phyloP scores from a whole-genome alignment of 139 green algal species.

The Desmodesmus armatus region DNA sequence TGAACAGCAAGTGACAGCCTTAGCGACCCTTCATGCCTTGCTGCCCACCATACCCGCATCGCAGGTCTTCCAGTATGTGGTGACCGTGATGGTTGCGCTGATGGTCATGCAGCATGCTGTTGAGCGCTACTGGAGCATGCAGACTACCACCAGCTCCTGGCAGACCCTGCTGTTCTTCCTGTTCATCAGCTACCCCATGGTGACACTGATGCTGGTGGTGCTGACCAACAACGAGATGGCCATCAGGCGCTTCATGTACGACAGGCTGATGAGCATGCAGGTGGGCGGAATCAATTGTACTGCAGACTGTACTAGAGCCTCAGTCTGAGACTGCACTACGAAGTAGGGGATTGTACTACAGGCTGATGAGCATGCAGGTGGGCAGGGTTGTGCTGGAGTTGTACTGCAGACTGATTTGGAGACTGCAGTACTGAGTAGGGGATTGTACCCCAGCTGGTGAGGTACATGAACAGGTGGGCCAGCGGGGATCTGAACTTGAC shows the following conservation, averaged over 20 bases:
- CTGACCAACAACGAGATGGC: slow-evolving; percentile 32
- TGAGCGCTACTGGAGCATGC: slow-evolving; percentile 14
- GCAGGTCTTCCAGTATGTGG: slow-evolving; percentile 37
- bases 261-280: slow-evolving; percentile 33
- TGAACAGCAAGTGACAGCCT: background rate
- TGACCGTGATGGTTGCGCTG: slow-evolving; percentile 38
- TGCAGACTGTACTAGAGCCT: too few species aligned
- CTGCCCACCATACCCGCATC: background rate
- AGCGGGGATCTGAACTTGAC: too few species aligned
- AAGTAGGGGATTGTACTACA: too few species aligned
- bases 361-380: slow-evolving; percentile 31
- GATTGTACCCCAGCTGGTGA: slow-evolving; percentile 38
- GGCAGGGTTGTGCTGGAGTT: too few species aligned
- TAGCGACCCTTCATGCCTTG: too few species aligned
- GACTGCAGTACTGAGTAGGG: too few species aligned
- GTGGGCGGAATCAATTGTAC: background rate
- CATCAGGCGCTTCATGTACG: slow-evolving; percentile 24
- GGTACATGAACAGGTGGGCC: too few species aligned
- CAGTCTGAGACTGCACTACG: too few species aligned
- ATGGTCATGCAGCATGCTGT: slow-evolving; percentile 25
- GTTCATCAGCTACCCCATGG: slow-evolving; percentile 21
- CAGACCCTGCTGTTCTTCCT: slow-evolving; percentile 6
- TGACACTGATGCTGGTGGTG: slow-evolving; percentile 23
- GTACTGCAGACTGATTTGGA: too few species aligned
- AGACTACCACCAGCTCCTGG: background rate